Evolutionary conservation across 2,329 filamentous ascomycete species (phyloP).

Genomic region (Pseudogymnoascus sp.): DNA sequence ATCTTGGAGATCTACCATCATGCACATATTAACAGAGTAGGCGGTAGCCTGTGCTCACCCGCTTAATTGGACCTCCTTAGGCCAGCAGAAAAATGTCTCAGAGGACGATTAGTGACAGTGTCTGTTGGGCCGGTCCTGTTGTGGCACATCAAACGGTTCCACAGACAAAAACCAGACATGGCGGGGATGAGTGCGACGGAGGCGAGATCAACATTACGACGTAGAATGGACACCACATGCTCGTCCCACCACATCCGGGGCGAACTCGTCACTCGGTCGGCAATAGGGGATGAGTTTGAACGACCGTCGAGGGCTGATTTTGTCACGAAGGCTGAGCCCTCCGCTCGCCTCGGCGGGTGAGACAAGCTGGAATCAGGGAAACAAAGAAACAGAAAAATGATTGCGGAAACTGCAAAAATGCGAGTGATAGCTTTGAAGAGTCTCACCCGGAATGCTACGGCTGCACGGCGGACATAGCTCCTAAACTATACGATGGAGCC

Average conservation of each 20-base stretch:
- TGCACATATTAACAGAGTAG: background rate
- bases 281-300: conserved; percentile 1
- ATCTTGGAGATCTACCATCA: background rate
- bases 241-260: background rate
- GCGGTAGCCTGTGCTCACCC: background rate
- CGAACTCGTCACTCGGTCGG: background rate
- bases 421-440: background rate
- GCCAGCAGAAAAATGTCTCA: background rate
- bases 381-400: background rate
- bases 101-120: background rate
- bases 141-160: background rate
- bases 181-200: background rate
- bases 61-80: background rate
- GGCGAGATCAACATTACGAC: background rate
- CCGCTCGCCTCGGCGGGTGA: background rate
- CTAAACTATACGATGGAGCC: background rate
- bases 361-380: background rate
- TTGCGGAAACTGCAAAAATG: background rate
- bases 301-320: background rate
- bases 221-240: background rate
- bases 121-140: background rate
- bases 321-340: background rate
- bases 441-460: background rate
- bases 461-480: background rate
- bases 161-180: background rate